These are phyloP conservation scores for Pezicula neosporulosa DNA, from an alignment of 2,329 filamentous ascomycete genomes.

Conservation along the genomic window DNA sequence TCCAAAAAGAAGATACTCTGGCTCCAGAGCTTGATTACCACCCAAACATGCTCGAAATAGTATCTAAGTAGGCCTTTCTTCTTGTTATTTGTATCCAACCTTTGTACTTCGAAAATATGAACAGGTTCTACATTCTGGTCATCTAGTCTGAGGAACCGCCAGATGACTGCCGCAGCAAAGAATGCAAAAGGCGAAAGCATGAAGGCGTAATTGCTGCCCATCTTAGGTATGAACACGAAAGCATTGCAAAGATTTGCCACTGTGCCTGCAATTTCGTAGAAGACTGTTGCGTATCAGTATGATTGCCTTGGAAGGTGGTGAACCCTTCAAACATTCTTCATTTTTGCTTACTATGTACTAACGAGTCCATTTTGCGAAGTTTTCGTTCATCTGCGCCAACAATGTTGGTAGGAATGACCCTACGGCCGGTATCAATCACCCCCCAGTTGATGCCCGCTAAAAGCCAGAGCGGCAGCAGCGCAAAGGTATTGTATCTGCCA, in stretches of 20 bases:
- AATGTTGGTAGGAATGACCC: slow-evolving; percentile 47
- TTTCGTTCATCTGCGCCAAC: slow-evolving; percentile 39
- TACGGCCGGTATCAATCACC: slow-evolving; percentile 48
- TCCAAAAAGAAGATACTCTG: slow-evolving; percentile 42
- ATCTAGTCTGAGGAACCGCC: slow-evolving; percentile 38
- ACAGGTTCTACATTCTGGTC: too few relatives aligned
- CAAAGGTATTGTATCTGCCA: slow-evolving; percentile 43
- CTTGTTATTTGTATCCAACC: slow-evolving; percentile 12
- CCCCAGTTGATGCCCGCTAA: slow-evolving; percentile 39
- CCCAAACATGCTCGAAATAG: too few relatives aligned
- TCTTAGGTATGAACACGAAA: slow-evolving; percentile 43
- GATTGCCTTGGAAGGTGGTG: too few relatives aligned
- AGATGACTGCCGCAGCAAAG: slow-evolving; percentile 34
- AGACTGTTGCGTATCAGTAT: slow-evolving; percentile 19
- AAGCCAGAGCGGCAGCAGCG: slow-evolving; percentile 45
- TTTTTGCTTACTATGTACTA: slow-evolving; percentile 29
- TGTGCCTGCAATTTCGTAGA: slow-evolving; percentile 46
- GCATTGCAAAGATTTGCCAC: slow-evolving; percentile 44
- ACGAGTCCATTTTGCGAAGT: slow-evolving; percentile 5
- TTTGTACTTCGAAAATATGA: too few relatives aligned
- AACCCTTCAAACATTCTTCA: too few relatives aligned
- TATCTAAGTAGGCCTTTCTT: background rate
- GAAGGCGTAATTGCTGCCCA: slow-evolving; percentile 49
- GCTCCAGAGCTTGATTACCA: slow-evolving; percentile 8
- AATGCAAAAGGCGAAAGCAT: slow-evolving; percentile 48